Base-by-base conservation (phyloP, 306 rosid genomes). In the Pachyrhizus erosus region DNA sequence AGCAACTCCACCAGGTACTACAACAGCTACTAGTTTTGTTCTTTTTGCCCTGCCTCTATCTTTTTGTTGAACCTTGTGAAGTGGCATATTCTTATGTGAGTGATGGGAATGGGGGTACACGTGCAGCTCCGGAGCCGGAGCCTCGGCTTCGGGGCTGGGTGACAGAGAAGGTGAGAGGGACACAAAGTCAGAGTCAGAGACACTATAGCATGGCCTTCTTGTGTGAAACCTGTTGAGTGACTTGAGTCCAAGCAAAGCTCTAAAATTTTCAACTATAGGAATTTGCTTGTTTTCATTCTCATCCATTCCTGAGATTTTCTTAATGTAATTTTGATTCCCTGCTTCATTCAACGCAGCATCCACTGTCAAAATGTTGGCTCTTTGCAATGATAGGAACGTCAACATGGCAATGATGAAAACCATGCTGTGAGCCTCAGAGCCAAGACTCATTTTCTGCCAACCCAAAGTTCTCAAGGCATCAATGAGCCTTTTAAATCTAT, bases 1-100 rank as follows among this genome's bases (percentile, higher is more conserved):
- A 6, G 40, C 69, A 61, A 61, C 69, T 61, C 21, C 69, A 61
- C 40, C 69, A 27, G 68, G 37, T 61, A 61, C 68, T 61, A 14
- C 40, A 61, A 27, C 69, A 61, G 69, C 40, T 8, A 61, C 69
- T 61, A 61, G 4, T 61, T 21, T 61, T 61, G 69, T 61, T 61
- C 69, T 61, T 27, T 61, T 29, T 61, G 69, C 5, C 21, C 4
- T 7, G 9, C 69, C 69, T 13, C 40, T 14, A 61, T 61, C 40
- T 29, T 61, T 5, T 61, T 27, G 37, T 26, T 26, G 67, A 60
- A 60, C 29, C 39, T 61, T 14, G 39, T 1, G 39, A 29, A 27
- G 40, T 29, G 69, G 69, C 69, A 27, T 13, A 21, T 15, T 61
- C 40, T 12, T 0, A 6, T 29, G 21, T 61, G 40, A 29, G 12